Conservation (phyloP, 2,329 filamentous ascomycete species). For the Cryphonectria naterciae region DNA sequence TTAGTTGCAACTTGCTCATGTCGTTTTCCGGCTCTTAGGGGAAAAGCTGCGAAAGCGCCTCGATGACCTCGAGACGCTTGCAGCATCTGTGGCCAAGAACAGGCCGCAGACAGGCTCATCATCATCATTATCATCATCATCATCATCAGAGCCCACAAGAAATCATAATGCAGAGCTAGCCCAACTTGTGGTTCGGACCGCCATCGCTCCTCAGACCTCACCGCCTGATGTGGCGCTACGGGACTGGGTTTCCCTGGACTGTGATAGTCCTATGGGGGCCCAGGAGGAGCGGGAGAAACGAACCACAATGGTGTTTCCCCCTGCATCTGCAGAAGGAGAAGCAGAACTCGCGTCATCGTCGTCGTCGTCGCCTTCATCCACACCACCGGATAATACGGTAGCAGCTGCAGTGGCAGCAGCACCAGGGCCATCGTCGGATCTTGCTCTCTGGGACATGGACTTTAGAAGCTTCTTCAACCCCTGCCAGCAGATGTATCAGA, state of each 20-base stretch:
- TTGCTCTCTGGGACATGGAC: slow-evolving; percentile 17
- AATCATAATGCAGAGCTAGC: background rate
- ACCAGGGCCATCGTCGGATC: background rate
- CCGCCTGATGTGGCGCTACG: background rate
- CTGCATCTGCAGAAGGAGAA: background rate
- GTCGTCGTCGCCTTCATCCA: background rate
- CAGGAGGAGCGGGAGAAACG: background rate
- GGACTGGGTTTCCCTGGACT: background rate
- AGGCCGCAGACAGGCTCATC: background rate
- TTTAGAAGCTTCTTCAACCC: slow-evolving; percentile 14
- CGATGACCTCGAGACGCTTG: slow-evolving; percentile 30
- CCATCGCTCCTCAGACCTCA: background rate
- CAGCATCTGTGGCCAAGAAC: slow-evolving; percentile 20
- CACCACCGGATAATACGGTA: background rate
- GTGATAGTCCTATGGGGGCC: background rate
- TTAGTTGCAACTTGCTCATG: background rate
- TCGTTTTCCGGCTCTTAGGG: background rate
- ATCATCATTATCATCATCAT: background rate
- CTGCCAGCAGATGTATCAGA: slow-evolving; percentile 3
- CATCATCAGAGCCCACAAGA: background rate
- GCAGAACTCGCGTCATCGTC: background rate
- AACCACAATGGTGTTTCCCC: background rate
- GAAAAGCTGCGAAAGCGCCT: slow-evolving; percentile 31
- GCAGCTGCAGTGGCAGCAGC: background rate
- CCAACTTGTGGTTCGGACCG: background rate